These are phyloP conservation scores for Scedosporium apiospermum DNA, from an alignment of 2,329 filamentous ascomycete species.

Conservation along the genomic window DNA sequence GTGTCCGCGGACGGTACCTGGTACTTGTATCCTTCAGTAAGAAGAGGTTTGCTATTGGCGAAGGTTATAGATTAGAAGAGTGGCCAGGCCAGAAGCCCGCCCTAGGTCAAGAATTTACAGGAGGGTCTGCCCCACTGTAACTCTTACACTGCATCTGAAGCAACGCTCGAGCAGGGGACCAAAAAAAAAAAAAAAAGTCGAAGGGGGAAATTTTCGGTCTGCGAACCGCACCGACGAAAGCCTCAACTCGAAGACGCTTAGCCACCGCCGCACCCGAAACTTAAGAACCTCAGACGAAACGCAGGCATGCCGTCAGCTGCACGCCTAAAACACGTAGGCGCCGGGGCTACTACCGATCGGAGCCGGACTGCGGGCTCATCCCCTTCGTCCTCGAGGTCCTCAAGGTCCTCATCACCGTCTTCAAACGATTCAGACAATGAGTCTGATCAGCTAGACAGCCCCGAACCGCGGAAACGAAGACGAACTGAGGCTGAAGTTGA, in stretches of 20 bases:
- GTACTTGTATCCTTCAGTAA: too few relatives aligned
- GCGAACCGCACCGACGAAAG: background rate
- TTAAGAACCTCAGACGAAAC: background rate
- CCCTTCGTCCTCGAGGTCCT: background rate
- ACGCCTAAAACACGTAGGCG: constrained; percentile 1
- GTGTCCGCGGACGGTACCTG: too few relatives aligned
- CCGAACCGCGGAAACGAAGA: constrained; percentile 34
- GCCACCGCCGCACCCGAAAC: background rate
- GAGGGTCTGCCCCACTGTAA: background rate
- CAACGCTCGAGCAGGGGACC: background rate
- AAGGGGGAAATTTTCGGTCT: background rate
- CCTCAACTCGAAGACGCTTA: background rate
- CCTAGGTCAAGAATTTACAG: background rate
- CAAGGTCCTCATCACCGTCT: background rate
- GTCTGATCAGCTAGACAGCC: constrained; percentile 41
- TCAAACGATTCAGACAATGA: constrained; percentile 19
- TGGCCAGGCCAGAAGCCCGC: background rate
- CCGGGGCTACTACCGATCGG: constrained; percentile 1
- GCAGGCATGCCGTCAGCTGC: constrained; percentile 8
- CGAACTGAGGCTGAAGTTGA: constrained; percentile 23
- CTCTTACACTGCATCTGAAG: background rate
- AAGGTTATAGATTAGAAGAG: too few relatives aligned
- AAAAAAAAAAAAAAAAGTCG: background rate
- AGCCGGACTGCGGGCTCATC: background rate
- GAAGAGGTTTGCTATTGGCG: too few relatives aligned